A percentile compares a stretch with the other conserved stretches of the same genome.
Conservation (phyloP, 805 yeast species). For the Alloascoidea hylecoeti region DNA sequence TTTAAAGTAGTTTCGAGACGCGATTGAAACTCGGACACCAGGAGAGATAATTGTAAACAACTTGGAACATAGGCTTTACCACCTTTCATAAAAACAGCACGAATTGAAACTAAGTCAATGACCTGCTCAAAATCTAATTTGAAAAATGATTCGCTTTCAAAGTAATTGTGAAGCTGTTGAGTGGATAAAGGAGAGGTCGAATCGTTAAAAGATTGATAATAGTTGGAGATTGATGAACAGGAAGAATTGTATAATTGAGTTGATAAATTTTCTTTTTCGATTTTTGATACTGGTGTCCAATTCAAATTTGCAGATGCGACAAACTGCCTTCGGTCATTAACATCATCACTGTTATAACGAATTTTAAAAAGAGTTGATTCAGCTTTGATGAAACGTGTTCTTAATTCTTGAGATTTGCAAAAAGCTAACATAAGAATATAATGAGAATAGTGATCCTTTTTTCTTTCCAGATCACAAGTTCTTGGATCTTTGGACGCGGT, state of each 20-base stretch:
- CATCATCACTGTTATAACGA: conserved; percentile 50
- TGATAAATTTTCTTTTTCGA: conserved; percentile 40
- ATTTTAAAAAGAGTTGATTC: conserved; percentile 66
- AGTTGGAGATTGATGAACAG: conserved; percentile 6
- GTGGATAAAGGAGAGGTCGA: conserved; percentile 28
- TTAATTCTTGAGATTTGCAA: conserved; percentile 72
- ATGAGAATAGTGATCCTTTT: conserved; percentile 88
- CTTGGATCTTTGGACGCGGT: conserved; percentile 13
- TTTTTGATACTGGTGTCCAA: conserved; percentile 52
- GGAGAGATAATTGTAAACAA: conserved; percentile 56
- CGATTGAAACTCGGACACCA: conserved; percentile 53
- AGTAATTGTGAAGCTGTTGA: conserved; percentile 28
- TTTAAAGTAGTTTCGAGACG: conserved; percentile 37
- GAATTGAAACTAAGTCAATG: conserved; percentile 57
- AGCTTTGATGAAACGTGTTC: conserved; percentile 64
- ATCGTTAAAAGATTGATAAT: conserved; percentile 17
- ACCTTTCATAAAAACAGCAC: conserved; percentile 47
- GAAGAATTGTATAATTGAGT: conserved; percentile 29
- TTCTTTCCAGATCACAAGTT: conserved; percentile 42
- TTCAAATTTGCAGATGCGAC: conserved; percentile 51
- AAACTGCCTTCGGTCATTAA: conserved; percentile 57
- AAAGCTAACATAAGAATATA: conserved; percentile 80
- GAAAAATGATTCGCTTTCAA: conserved; percentile 52
- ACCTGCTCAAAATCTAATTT: conserved; percentile 84
- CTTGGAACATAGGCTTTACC: conserved; percentile 85